Base-by-base conservation (phyloP, 2,329 filamentous ascomycete species). In the Chrysoporthe deuterocubensis region DNA sequence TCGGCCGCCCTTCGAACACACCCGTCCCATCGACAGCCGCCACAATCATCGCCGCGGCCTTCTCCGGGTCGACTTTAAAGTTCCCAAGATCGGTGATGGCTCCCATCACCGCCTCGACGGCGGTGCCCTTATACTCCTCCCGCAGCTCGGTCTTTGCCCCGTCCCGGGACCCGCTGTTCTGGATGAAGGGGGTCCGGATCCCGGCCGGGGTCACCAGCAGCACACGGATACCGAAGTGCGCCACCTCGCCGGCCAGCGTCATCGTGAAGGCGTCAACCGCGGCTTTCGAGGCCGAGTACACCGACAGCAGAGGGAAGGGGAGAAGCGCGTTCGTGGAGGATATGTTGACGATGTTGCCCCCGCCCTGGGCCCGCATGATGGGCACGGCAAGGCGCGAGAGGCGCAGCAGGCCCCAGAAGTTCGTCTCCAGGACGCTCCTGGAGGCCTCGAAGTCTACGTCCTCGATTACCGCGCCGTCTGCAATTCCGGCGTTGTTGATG, bases 401-500 rank as follows among this genome's bases (percentile, higher is more conserved):
- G 8, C 67, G 56, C 21, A 69, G 11, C n/a, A 42, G 40, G 4
- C 67, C 67, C 64, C 64, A 67, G 26, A 69, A 37, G 40, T 69
- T 69, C 4, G 67, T 69, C 60, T 69, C 65, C 56, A 69, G 64
- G 32, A 67, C 21, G 1, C n/a, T 26, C 58, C 59, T 52, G 4
- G 64, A 52, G 7, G 2, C 1, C 16, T 64, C 64, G 2, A 66
- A 21, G 0, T 65, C 32, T 7, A 32, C 0, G 37, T 67, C 59
- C 61, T 69, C 67, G 34, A 58, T 21, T 7, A 64, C 46, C 26
- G 50, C 18, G 8, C 18, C 54, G 59, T 4, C 9, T 21, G 32
- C 60, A 43, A 67, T 61, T 73, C 74, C 77, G 14, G 68, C 70
- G 26, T 68, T 75, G 65, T 73, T 75, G 52, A 73, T 69, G 52